phyloP scores from a whole-genome alignment of 176 grass and related monocot genomes.

The Carex cristatella region DNA sequence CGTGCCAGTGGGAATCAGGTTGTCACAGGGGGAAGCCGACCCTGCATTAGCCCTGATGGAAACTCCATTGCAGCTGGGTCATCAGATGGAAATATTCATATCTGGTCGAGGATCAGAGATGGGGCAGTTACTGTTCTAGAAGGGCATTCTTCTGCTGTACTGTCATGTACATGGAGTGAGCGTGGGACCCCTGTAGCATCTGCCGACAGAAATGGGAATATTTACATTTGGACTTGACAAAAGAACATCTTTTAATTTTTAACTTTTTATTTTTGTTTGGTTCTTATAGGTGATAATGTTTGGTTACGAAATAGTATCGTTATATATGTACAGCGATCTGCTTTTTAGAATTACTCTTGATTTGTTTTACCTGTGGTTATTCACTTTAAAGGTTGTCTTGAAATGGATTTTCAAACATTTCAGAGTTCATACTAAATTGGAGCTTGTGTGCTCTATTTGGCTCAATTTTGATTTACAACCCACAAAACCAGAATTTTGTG shows the following conservation, averaged over 20 bases:
- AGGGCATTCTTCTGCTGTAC: conserved; percentile 52
- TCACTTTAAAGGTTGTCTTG: not conserved
- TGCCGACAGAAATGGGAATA: conserved; percentile 73
- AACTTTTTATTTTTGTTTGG: not conserved
- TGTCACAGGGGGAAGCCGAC: conserved; percentile 54
- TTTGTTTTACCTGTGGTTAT: not conserved
- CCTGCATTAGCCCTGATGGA: conserved; percentile 85
- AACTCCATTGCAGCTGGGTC: conserved; percentile 65
- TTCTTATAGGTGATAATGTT: not conserved
- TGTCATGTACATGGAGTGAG: conserved; percentile 75
- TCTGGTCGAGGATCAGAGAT: conserved; percentile 65
- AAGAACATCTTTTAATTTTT: not conserved
- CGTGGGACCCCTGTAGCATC: conserved; percentile 51
- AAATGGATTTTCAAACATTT: not conserved
- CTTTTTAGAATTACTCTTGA: not conserved
- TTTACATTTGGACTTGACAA: conserved; percentile 85
- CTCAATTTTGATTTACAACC: not conserved
- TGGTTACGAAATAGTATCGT: not conserved
- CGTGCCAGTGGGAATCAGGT: conserved; percentile 44
- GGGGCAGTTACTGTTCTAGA: conserved; percentile 49
- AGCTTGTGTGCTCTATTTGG: not conserved
- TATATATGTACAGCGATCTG: not conserved
- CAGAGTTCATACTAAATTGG: not conserved
- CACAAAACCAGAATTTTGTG: not conserved
- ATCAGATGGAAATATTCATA: conserved; percentile 69